Evolutionary conservation across 1,284 basidiomycete genomes (phyloP).

Genomic region (Phylloporus gajari): DNA sequence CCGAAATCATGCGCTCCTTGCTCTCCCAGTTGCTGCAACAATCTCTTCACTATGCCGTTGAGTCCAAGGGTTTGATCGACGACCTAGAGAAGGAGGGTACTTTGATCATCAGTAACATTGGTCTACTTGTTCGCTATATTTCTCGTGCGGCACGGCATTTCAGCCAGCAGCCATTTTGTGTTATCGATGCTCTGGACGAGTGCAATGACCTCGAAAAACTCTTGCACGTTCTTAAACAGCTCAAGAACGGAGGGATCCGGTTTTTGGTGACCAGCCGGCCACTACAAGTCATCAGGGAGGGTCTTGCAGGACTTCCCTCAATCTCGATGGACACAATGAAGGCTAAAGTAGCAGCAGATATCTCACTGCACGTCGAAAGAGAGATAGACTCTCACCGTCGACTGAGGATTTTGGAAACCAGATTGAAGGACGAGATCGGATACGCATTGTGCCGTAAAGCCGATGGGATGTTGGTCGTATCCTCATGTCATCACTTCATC

Average conservation of each 20-base stretch:
- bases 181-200: constrained; percentile 26
- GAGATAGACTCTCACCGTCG: constrained; percentile 24
- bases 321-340: constrained; percentile 20
- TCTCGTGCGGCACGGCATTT: not conserved
- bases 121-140: constrained; percentile 10
- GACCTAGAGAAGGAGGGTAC: not conserved
- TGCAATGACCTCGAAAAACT: constrained; percentile 15
- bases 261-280: constrained; percentile 28
- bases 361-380: constrained; percentile 16
- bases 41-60: not conserved
- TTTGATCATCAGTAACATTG: not conserved
- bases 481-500: not conserved
- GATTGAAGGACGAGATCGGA: constrained; percentile 21
- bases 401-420: not conserved
- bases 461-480: constrained; percentile 18
- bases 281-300: constrained; percentile 14
- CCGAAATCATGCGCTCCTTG: constrained; percentile 25
- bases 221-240: not conserved
- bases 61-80: constrained; percentile 6
- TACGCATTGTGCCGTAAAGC: constrained; percentile 3
- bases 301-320: not conserved
- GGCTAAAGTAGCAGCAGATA: constrained; percentile 7
- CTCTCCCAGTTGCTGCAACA: constrained; percentile 22
- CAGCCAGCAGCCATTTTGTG: constrained; percentile 7
- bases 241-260: not conserved